Evolutionary conservation across 75 land plant species (phyloP).

Genomic region (Pinus taeda): DNA sequence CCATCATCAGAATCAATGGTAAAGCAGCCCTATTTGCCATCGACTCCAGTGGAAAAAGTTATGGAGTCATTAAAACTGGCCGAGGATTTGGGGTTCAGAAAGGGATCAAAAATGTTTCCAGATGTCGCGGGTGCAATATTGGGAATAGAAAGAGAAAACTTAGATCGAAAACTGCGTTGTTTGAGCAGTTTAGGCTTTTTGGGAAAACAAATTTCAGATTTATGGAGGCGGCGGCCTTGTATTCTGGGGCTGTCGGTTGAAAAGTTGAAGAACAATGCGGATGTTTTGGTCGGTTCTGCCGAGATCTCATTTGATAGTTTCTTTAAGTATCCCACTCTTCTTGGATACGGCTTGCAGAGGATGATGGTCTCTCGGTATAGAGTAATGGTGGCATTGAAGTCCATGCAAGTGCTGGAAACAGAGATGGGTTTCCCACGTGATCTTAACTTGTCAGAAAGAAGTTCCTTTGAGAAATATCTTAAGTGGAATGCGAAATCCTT

Average conservation of each 20-base stretch:
- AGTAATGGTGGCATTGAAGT: constrained; percentile 15
- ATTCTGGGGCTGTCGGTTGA: constrained; percentile 9
- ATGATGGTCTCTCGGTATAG: constrained; percentile 19
- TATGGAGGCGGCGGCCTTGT: constrained; percentile 14
- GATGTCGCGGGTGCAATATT: neutral
- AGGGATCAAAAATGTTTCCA: neutral
- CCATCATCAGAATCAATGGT: neutral
- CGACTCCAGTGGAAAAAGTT: neutral
- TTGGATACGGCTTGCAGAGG: constrained; percentile 14
- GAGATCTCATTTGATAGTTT: constrained; percentile 2
- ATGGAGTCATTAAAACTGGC: neutral
- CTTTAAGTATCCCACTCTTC: neutral
- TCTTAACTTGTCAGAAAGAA: constrained; percentile 4
- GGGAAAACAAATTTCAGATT: constrained; percentile 11
- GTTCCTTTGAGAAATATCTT: constrained; percentile 1
- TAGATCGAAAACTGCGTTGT: constrained; percentile 1
- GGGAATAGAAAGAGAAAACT: neutral
- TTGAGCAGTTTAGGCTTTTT: constrained; percentile 17
- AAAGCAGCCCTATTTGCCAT: neutral
- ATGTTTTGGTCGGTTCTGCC: constrained; percentile 10
- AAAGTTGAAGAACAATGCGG: constrained; percentile 12
- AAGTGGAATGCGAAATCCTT: too few species aligned
- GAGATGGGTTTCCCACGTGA: neutral
- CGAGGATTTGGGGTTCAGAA: neutral
- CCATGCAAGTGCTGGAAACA: constrained; percentile 17